Evolutionary conservation across 2,329 filamentous ascomycete genomes (phyloP).

Genomic region (Colletotrichum horii): DNA sequence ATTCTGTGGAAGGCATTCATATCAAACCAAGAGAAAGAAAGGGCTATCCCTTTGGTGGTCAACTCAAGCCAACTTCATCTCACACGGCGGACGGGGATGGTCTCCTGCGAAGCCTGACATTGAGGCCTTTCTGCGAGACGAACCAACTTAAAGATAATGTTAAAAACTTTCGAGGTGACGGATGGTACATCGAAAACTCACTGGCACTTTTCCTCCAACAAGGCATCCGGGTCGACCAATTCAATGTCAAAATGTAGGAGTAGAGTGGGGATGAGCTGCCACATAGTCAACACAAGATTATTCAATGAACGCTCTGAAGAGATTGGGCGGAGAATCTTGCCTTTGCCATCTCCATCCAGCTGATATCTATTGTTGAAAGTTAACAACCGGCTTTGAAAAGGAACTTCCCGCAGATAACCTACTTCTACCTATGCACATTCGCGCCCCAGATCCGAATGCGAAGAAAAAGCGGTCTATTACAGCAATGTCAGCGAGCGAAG

Average conservation of each 20-base stretch:
- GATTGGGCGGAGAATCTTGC: neutral
- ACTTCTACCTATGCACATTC: neutral
- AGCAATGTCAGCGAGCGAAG: neutral
- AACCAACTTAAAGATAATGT: neutral
- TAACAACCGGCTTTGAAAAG: neutral
- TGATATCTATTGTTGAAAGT: neutral
- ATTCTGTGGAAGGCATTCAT: neutral
- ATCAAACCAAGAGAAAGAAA: neutral
- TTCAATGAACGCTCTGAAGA: fast-evolving
- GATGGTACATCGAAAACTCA: neutral
- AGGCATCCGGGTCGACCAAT: neutral
- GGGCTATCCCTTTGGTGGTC: neutral
- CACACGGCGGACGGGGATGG: neutral
- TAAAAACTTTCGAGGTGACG: neutral
- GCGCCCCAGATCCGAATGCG: neutral
- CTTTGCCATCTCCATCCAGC: conserved; percentile 20
- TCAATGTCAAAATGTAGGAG: conserved; percentile 6
- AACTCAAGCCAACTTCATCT: neutral
- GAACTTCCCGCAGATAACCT: neutral
- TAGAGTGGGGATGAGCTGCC: neutral
- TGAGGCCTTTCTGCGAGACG: neutral
- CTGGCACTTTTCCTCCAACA: neutral
- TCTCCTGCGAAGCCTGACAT: neutral
- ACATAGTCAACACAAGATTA: neutral
- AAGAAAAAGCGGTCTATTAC: conserved; percentile 1